A percentile compares a stretch with the other conserved stretches of the same genome.
These are phyloP conservation scores for Fusarium verticillioides DNA, from an alignment of 2,329 filamentous ascomycete genomes.

Conservation along the genomic window DNA sequence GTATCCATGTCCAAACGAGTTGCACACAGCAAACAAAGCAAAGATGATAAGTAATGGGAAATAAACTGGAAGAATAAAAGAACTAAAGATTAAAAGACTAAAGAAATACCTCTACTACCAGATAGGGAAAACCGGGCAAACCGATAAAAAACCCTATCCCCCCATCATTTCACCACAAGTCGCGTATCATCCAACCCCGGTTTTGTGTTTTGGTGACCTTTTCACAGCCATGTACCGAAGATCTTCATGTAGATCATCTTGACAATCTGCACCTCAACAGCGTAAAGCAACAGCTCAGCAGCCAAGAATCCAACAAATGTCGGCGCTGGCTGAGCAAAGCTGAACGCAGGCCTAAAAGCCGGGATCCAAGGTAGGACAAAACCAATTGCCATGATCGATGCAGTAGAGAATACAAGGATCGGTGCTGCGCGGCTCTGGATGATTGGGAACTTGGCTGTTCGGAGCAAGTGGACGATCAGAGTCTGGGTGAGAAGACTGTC, in stretches of 20 bases:
- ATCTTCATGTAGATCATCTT: not conserved
- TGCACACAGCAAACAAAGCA: not conserved
- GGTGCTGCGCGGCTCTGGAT: not conserved
- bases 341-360: not conserved
- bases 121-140: not conserved
- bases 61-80: not conserved
- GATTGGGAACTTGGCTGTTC: accelerated
- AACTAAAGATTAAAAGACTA: not conserved
- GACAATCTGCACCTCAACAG: not conserved
- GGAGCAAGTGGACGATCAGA: not conserved
- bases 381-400: not conserved
- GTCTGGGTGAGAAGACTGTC: not conserved
- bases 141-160: not conserved
- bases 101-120: accelerated
- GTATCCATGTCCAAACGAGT: not conserved
- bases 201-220: too few species aligned
- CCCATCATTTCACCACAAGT: too few species aligned
- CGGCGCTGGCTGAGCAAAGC: not conserved
- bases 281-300: not conserved
- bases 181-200: accelerated
- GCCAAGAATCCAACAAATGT: not conserved
- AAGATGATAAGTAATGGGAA: not conserved
- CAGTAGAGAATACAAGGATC: not conserved
- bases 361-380: not conserved
- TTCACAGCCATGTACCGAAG: not conserved